Conservation (phyloP, 495 filamentous ascomycete species). For the Amniculicola lignicola region DNA sequence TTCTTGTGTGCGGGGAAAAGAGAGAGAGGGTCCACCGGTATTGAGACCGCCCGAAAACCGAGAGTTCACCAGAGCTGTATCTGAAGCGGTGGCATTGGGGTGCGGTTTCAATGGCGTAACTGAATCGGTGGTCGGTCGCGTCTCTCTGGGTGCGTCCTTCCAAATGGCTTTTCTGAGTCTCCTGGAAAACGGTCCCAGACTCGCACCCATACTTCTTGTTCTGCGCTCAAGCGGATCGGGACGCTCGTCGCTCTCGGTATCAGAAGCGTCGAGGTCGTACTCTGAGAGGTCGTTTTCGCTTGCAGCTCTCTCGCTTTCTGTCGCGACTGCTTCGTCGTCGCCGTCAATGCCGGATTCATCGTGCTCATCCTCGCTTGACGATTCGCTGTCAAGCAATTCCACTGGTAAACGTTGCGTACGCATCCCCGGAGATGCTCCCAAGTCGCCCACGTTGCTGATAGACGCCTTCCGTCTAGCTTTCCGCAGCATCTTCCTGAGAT, state of each 20-base stretch:
- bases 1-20: too few species aligned
- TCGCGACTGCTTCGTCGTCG: slow-evolving; percentile 44
- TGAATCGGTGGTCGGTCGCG: not conserved
- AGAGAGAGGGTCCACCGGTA: too few species aligned
- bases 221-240: slow-evolving; percentile 23
- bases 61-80: slow-evolving; percentile 27
- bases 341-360: too few species aligned
- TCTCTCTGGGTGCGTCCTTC: slow-evolving; percentile 3
- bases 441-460: slow-evolving; percentile 59
- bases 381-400: slow-evolving; percentile 56
- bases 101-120: slow-evolving; percentile 26
- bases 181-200: slow-evolving; percentile 8
- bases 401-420: slow-evolving; percentile 69
- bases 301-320: slow-evolving; percentile 41
- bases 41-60: too few species aligned
- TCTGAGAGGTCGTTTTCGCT: slow-evolving; percentile 53
- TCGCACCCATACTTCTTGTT: slow-evolving; percentile 23
- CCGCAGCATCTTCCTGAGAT: slow-evolving; percentile 51
- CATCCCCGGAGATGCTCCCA: slow-evolving; percentile 72
- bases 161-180: slow-evolving; percentile 13
- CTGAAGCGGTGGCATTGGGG: slow-evolving; percentile 20
- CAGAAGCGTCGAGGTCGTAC: slow-evolving; percentile 35
- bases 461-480: slow-evolving; percentile 57
- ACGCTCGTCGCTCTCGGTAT: slow-evolving; percentile 19
- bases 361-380: slow-evolving; percentile 48